A percentile compares a stretch with the other conserved stretches of the same genome.
Conservation (phyloP, 1,139 yeast species). For the Yamadazyma atmosphaerica region DNA sequence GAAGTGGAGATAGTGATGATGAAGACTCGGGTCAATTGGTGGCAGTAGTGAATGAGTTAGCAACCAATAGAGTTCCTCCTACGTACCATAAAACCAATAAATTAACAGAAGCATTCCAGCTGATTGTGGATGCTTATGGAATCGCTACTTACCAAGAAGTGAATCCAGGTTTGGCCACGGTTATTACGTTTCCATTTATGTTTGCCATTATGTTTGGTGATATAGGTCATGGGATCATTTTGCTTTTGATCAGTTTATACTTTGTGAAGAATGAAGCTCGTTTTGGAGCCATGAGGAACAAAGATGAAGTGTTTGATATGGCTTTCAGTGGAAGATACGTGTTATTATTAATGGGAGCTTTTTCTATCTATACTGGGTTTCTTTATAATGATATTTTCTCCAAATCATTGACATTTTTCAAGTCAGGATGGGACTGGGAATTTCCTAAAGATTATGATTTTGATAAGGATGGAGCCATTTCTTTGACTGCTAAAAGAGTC, state of each 20-base stretch:
- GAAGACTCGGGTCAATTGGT: slow-evolving; percentile 33
- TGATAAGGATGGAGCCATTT: slow-evolving; percentile 48
- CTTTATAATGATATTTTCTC: slow-evolving; percentile 93
- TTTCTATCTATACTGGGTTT: slow-evolving; percentile 92
- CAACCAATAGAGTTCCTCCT: slow-evolving; percentile 87
- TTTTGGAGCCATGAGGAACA: slow-evolving; percentile 63
- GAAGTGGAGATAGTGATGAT: slow-evolving; percentile 19
- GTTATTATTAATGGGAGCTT: slow-evolving; percentile 83
- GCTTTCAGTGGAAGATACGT: slow-evolving; percentile 92
- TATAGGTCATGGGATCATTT: slow-evolving; percentile 88
- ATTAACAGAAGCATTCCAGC: slow-evolving; percentile 89
- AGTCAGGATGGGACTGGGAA: slow-evolving; percentile 86
- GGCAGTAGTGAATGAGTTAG: slow-evolving; percentile 72
- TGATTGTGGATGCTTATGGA: slow-evolving; percentile 93
- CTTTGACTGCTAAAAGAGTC: slow-evolving; percentile 59
- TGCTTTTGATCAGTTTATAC: slow-evolving; percentile 68
- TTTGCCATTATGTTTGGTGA: slow-evolving; percentile 99
- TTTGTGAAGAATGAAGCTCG: slow-evolving; percentile 69
- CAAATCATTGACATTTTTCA: slow-evolving; percentile 80
- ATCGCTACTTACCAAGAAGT: slow-evolving; percentile 93
- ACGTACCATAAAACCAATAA: slow-evolving; percentile 91
- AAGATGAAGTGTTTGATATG: slow-evolving; percentile 96
- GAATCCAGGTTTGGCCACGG: slow-evolving; percentile 92
- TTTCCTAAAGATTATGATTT: slow-evolving; percentile 63
- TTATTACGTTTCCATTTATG: slow-evolving; percentile 97